Evolutionary conservation across 352 stramenopile genomes (phyloP), one percentile per base, ranked within the genome.

Genomic region (Phytophthora fragariaefolia): DNA sequence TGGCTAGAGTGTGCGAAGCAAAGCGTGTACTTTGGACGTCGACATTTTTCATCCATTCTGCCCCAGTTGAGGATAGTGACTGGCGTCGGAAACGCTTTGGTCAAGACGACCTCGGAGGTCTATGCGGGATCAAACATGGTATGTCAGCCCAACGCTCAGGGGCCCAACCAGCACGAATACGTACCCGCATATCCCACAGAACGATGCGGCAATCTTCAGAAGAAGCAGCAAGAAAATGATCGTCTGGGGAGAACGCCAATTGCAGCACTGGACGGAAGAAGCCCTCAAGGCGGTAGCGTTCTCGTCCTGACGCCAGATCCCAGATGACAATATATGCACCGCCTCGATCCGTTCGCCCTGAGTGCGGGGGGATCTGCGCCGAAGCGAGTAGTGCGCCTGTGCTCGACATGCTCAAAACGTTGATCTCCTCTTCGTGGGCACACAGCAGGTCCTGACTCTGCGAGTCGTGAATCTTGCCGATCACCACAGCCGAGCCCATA

Each of bases 21-120:
- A 45, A 94, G 70, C 27, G 66, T 63, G 63, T 94, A 91, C 67
- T 90, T 92, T 5, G 83, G 82, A 1, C 82, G 82, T 0, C 82
- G 77, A 15, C 69, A 77, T 52, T 92, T 92, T 67, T 92, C 82
- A 28, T 91, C 82, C 60, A 89, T 76, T 3, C 66, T 71, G 0
- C 79, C 84, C 82, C 84, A 92, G 71, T 88, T 93, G 0, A 92
- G 52, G 32, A 92, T 89, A 13, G 73, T 89, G 45, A 90, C 70
- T 2, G 82, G 80, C 3, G 83, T 75, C 1, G 77, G 77, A 30
- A 92, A 94, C 38, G 76, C 48, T 73, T 90, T 91, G 23, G 75
- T 80, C 23, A 94, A 67, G 38, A 91, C 81, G 3, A 94, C 45
- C 48, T 92, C 81, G 0, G 83, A 91, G 20, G 84, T 94, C 80